Evolutionary conservation across 768 basidiomycete genomes (phyloP).

Genomic region (Ramaria sp.): DNA sequence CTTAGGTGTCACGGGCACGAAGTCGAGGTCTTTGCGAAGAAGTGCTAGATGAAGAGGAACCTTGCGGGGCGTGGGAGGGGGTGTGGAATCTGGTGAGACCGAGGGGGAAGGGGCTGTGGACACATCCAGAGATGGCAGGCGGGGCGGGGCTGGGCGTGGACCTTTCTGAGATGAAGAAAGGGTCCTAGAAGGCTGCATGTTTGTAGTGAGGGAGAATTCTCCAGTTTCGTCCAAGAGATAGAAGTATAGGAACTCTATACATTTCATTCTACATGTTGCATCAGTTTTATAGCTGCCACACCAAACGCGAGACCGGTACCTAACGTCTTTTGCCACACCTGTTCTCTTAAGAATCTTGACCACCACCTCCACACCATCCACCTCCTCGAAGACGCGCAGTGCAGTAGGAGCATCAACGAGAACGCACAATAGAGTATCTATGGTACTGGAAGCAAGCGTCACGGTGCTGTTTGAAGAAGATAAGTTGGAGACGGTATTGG

Average conservation of each 20-base stretch:
- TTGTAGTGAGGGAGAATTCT: slow-evolving; percentile 12
- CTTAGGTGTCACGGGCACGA: slow-evolving; percentile 59
- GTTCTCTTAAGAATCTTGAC: slow-evolving; percentile 85
- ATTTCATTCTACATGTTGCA: slow-evolving; percentile 67
- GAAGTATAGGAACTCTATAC: slow-evolving; percentile 90
- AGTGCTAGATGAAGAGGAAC: slow-evolving; percentile 36
- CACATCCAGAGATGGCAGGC: slow-evolving; percentile 3
- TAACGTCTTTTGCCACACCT: slow-evolving; percentile 75
- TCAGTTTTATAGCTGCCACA: background rate
- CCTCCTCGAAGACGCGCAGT: slow-evolving; percentile 68
- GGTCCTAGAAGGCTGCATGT: slow-evolving; percentile 10
- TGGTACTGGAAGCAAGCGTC: slow-evolving; percentile 57
- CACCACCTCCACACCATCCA: slow-evolving; percentile 66
- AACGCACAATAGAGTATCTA: slow-evolving; percentile 80
- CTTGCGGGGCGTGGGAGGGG: slow-evolving; percentile 21
- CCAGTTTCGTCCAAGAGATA: slow-evolving; percentile 80
- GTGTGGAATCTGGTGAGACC: slow-evolving; percentile 18
- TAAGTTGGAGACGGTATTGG: slow-evolving; percentile 10
- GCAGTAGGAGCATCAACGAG: slow-evolving; percentile 78
- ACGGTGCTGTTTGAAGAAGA: slow-evolving; percentile 16
- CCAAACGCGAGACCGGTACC: slow-evolving; percentile 33
- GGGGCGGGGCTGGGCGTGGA: background rate
- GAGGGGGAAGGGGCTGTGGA: slow-evolving; percentile 18
- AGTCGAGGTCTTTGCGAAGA: slow-evolving; percentile 64
- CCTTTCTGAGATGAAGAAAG: slow-evolving; percentile 11